Evolutionary conservation across 2,329 filamentous ascomycete species (phyloP), one percentile per base, ranked within the genome.

Genomic region (Aspergillus udagawae): DNA sequence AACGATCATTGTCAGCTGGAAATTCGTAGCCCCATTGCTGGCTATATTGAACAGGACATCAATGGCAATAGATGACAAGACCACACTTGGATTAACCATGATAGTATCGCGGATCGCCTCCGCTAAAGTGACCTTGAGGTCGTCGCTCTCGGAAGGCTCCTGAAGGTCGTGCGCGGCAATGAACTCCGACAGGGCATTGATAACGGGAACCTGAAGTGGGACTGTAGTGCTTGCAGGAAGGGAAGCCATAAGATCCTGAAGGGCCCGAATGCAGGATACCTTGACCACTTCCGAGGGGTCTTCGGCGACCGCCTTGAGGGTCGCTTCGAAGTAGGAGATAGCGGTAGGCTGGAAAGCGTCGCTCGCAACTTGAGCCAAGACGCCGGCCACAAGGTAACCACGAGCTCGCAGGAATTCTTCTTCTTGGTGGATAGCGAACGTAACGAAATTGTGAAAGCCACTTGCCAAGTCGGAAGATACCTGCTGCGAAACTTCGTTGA

Each of bases 201-300:
- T 81, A 51, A 88, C 83, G 5, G 81, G 75, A 1, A 77, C 67
- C 70, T 96, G 92, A 49, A 79, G 79, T 67, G 74, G 82, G 71
- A 72, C 81, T 25, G 80, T 84, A 45, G 78, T 72, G 41, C 72
- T 71, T 44, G 73, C 69, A 29, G 82, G 79, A 49, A 87, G 72
- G 29, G 82, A 75, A 52, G 82, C 80, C 12, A 87, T 73, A 55
- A 87, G 84, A 66, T 83, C 82, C 67, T 97, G 91, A 38, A 96
- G 77, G 1, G 91, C 88, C 70, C 93, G 92, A 67, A 97, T 89
- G 68, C 91, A 96, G 21, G 93, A 87, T 20, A 96, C 92, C 72
- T 94, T 91, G 47, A 97, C 93, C 38, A 97, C 86, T 71, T 97
- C 92, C 0, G 90, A 89, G 21, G 86, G 79, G 63, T 96, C 92